Conservation (phyloP, 2,329 filamentous ascomycete genomes). For the Venturia carpophila region DNA sequence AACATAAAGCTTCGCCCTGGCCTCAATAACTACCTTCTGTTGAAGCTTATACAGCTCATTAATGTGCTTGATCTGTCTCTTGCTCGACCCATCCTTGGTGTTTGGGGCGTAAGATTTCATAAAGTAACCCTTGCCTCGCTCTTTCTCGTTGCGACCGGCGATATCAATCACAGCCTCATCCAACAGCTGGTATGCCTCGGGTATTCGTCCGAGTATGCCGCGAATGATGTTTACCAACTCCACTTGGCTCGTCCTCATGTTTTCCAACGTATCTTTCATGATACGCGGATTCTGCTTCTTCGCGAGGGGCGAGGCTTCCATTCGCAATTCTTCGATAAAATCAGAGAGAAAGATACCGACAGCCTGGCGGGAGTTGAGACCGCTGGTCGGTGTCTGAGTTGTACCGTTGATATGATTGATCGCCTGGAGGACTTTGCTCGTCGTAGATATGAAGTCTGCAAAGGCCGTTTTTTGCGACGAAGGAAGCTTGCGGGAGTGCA, state of each 20-base stretch:
- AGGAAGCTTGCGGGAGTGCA: background rate
- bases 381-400: background rate
- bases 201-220: background rate
- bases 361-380: background rate
- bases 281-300: background rate
- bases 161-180: background rate
- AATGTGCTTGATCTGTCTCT: background rate
- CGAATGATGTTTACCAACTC: background rate
- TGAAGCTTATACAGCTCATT: background rate
- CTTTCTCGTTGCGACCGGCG: background rate
- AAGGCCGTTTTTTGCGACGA: background rate
- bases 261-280: background rate
- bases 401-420: background rate
- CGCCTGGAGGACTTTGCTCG: background rate
- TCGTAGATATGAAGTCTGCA: background rate
- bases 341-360: background rate
- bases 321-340: background rate
- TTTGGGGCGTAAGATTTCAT: background rate
- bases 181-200: background rate
- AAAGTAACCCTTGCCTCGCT: background rate
- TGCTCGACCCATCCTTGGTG: background rate
- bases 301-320: background rate
- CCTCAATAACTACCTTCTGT: background rate
- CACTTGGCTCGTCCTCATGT: background rate
- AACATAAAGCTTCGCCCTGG: background rate